Evolutionary conservation across 2,329 filamentous ascomycete genomes (phyloP).

Genomic region (Dactylonectria macrodidyma): DNA sequence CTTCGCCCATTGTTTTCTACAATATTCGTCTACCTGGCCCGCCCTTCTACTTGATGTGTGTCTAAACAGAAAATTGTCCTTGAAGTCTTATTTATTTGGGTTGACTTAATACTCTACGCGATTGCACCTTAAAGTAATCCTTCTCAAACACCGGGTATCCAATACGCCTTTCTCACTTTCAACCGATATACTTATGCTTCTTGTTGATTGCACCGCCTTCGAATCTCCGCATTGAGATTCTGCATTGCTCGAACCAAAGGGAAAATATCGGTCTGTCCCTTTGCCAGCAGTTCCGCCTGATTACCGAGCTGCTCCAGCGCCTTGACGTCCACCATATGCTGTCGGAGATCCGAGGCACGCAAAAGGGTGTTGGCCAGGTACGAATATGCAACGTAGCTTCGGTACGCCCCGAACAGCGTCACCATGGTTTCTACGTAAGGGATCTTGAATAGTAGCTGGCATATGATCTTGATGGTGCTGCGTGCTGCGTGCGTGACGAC

Average conservation of each 20-base stretch:
- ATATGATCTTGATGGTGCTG: conserved; percentile 39
- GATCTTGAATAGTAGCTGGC: conserved; percentile 37
- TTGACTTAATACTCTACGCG: background rate
- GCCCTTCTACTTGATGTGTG: too few species aligned
- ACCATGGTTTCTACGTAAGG: conserved; percentile 46
- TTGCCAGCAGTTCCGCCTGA: conserved; percentile 35
- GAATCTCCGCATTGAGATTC: conserved; percentile 44
- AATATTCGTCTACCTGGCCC: too few species aligned
- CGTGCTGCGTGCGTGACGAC: conserved; percentile 48
- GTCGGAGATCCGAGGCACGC: conserved; percentile 32
- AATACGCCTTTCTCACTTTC: background rate
- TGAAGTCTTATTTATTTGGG: background rate
- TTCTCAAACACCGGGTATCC: background rate
- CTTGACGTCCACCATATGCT: conserved; percentile 39
- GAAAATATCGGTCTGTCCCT: conserved; percentile 45
- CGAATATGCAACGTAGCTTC: conserved; percentile 48
- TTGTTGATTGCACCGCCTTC: conserved; percentile 25
- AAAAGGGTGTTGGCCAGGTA: conserved; percentile 46
- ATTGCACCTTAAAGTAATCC: background rate
- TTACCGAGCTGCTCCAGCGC: conserved; percentile 38
- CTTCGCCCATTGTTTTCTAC: too few species aligned
- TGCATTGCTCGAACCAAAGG: conserved; percentile 48
- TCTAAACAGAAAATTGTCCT: too few species aligned
- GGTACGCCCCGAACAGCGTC: conserved; percentile 46
- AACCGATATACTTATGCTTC: background rate